These are phyloP conservation scores for Saccharum officinarum DNA, from an alignment of 176 grass and related monocot species.

Conservation along the genomic window DNA sequence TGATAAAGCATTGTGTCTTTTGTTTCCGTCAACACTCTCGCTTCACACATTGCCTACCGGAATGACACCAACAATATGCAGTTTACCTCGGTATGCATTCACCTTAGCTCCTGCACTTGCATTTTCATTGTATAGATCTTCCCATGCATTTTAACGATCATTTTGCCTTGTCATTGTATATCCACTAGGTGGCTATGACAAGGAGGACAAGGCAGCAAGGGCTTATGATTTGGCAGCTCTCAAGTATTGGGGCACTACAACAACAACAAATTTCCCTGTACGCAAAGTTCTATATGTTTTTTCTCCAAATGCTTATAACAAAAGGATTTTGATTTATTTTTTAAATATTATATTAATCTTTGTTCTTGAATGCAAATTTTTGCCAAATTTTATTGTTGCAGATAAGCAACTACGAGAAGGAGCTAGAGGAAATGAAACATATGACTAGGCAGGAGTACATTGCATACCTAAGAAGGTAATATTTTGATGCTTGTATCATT, in stretches of 20 bases:
- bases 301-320: neutral
- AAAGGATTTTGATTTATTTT: neutral
- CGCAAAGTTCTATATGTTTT: neutral
- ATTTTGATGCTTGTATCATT: neutral
- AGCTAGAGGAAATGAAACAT: conserved; percentile 73
- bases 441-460: conserved; percentile 72
- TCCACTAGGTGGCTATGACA: conserved; percentile 62
- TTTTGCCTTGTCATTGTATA: neutral
- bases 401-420: conserved; percentile 58
- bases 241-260: conserved; percentile 75
- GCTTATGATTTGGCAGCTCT: conserved; percentile 80
- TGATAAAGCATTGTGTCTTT: conserved; percentile 17
- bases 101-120: neutral
- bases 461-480: conserved; percentile 60
- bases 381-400: neutral
- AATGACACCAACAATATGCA: conserved; percentile 36
- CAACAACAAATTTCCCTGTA: conserved; percentile 73
- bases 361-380: neutral
- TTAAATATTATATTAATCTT: neutral
- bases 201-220: conserved; percentile 76
- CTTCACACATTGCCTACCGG: neutral
- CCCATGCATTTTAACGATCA: neutral
- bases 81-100: conserved; percentile 67
- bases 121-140: neutral
- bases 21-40: neutral